Evolutionary conservation across 2,329 filamentous ascomycete genomes (phyloP).

Genomic region (Diaporthe ampelina): DNA sequence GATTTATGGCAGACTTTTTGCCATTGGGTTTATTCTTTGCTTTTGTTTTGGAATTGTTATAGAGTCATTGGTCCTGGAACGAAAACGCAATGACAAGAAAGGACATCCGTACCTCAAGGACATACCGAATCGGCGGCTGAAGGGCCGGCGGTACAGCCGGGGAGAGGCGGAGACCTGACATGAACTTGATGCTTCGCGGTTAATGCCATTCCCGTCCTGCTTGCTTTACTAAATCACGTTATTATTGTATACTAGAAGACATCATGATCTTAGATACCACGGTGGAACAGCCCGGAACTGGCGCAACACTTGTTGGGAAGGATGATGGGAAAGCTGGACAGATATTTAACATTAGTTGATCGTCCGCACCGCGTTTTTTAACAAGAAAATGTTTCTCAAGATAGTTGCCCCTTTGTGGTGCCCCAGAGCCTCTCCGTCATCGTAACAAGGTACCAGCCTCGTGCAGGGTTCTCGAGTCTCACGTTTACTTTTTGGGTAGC

Average conservation of each 20-base stretch:
- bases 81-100: conserved; percentile 27
- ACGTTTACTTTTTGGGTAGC: background rate
- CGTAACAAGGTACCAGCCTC: background rate
- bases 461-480: background rate
- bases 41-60: conserved; percentile 10
- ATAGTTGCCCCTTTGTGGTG: too few species aligned
- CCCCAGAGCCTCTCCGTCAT: too few species aligned
- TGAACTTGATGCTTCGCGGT: conserved; percentile 26
- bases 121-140: background rate
- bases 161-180: background rate
- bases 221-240: conserved; percentile 27
- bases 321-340: conserved; percentile 24
- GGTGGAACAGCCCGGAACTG: conserved; percentile 30
- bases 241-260: conserved; percentile 38
- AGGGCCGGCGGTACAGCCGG: background rate
- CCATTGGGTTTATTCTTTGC: conserved; percentile 31
- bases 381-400: conserved; percentile 10
- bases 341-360: conserved; percentile 15
- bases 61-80: conserved; percentile 20
- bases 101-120: background rate
- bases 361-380: conserved; percentile 15
- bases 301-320: conserved; percentile 32
- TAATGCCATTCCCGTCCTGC: conserved; percentile 19
- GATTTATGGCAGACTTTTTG: conserved; percentile 10
- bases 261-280: conserved; percentile 36